Evolutionary conservation across 371 early-diverging fungal genomes (phyloP), one percentile per base, ranked within the genome.

Genomic region (Actinomortierella ambigua): DNA sequence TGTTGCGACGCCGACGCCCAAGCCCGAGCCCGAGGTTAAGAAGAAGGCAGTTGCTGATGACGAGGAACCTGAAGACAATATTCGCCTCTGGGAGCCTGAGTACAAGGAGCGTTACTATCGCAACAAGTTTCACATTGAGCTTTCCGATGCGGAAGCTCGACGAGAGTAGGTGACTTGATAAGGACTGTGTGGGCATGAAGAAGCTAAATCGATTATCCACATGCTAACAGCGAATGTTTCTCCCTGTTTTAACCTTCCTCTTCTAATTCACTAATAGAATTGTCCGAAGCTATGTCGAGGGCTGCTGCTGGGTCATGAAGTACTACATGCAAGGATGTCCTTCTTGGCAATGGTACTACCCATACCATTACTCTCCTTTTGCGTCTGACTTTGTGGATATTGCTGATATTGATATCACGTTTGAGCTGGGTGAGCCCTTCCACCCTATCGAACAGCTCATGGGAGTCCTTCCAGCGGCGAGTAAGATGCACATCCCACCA

Each of bases 281-380:
- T 59, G 95, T 91, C 14, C 86, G 87, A 54, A 86, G 90, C 52
- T 99, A 99, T 65, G 86, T 98, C 46, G 95, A 97, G 75, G 99
- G 99, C n/a, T 83, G 99, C 34, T 91, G 93, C 65, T 99, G 99
- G 99, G 96, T 99, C 24, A 88, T 98, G 57, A 88, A 90, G 66
- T 99, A 99, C 79, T 99, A 99, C 70, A 96, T 95, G 77, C 86
- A 90, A 69, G 89, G 98, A 20, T 92, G 93, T 60, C 93, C 90
- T 14, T 95, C 96, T 22, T 99, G 99, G 99, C 89, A 92, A 39
- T 99, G 98, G 98, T 99, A 90, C 81, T 99, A 94, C 76, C 99
- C 99, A 3, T 95, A 93, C 77, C 95, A 99, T 79, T 99, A 98
- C 79, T 95, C 99, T 20, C 99, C 99, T 13, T 93, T 96, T 81